These are phyloP conservation scores for Yamadazyma aaseri DNA, from an alignment of 1,139 yeast species.

Conservation along the genomic window DNA sequence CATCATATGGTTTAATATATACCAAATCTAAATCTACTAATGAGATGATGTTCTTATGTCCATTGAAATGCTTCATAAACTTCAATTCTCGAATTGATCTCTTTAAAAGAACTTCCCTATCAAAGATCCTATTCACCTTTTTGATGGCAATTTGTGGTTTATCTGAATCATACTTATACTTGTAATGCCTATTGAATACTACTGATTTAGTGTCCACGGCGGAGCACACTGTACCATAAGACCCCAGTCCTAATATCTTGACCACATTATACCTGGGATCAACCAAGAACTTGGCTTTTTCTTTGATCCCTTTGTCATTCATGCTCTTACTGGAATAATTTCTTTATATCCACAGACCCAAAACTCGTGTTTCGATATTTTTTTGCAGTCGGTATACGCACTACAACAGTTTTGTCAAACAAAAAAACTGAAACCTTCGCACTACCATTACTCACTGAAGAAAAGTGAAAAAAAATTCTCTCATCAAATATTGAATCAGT, in stretches of 20 bases:
- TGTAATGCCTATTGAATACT: slow-evolving; percentile 15
- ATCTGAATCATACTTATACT: background rate
- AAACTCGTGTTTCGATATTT: background rate
- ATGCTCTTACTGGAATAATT: background rate
- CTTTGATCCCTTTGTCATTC: background rate
- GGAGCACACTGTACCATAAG: slow-evolving; percentile 86
- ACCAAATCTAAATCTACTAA: slow-evolving; percentile 74
- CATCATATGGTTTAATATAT: slow-evolving; percentile 66
- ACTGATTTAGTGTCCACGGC: slow-evolving; percentile 58
- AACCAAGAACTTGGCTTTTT: slow-evolving; percentile 50
- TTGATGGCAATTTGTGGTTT: slow-evolving; percentile 61
- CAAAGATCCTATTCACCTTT: slow-evolving; percentile 68
- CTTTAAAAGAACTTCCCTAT: slow-evolving; percentile 60
- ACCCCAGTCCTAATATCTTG: slow-evolving; percentile 76
- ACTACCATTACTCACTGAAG: background rate
- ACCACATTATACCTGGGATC: slow-evolving; percentile 64
- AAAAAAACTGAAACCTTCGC: background rate
- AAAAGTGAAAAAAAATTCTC: slow-evolving; percentile 4
- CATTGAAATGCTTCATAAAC: slow-evolving; percentile 74
- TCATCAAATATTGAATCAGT: slow-evolving; percentile 1
- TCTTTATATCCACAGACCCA: background rate
- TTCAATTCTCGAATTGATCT: slow-evolving; percentile 79
- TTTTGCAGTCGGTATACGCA: slow-evolving; percentile 4
- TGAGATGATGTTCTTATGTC: slow-evolving; percentile 62
- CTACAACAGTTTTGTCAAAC: background rate